These are phyloP conservation scores for Pyracantha coccinea DNA, from an alignment of 331 rosid species.

Conservation along the genomic window DNA sequence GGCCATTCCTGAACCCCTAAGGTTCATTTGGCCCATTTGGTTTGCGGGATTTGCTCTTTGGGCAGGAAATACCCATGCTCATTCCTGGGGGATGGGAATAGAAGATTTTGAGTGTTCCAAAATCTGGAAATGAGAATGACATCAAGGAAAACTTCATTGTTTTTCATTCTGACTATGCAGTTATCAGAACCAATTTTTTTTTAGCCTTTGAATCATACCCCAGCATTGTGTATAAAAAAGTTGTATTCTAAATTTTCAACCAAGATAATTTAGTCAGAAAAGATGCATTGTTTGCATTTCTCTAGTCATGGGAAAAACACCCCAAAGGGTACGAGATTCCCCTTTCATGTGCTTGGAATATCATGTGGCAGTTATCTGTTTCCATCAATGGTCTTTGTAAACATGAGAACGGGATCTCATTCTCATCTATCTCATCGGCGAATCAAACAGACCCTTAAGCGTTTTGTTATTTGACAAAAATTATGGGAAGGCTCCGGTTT, in stretches of 20 bases:
- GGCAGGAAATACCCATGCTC: too few relatives aligned
- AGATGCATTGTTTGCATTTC: neutral
- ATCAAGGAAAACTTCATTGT: neutral
- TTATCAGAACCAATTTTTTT: neutral
- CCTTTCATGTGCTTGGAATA: too few relatives aligned
- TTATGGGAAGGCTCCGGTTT: neutral
- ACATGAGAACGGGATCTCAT: neutral
- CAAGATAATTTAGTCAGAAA: neutral
- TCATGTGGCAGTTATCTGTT: neutral
- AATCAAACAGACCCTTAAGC: neutral
- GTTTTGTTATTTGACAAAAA: neutral
- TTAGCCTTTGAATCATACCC: neutral
- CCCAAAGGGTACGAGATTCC: neutral
- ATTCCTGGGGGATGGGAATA: neutral
- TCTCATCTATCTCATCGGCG: neutral
- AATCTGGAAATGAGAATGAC: neutral
- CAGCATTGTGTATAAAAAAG: neutral
- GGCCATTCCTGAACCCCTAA: neutral
- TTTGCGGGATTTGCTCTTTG: too few relatives aligned
- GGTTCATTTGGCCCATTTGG: neutral
- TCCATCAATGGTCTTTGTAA: neutral
- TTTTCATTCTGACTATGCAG: neutral
- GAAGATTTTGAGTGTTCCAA: neutral
- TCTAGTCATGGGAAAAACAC: neutral
- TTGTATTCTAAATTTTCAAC: neutral